Conservation (phyloP, 139 green algal species). For the Tetratostichococcus sp. region DNA sequence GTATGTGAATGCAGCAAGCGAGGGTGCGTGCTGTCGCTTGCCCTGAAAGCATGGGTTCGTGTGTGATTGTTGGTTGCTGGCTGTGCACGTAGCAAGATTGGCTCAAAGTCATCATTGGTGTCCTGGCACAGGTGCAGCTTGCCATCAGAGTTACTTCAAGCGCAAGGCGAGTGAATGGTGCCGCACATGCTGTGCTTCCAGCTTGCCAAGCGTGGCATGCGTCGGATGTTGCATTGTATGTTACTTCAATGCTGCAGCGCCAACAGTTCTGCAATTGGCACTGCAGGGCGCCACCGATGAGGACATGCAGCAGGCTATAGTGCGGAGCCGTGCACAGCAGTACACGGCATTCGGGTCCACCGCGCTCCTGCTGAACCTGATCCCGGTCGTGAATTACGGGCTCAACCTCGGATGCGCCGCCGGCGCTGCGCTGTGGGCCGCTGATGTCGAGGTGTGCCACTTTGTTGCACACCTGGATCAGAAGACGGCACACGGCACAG, state of each 20-base stretch:
- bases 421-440: constrained; percentile 21
- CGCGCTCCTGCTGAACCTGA: not conserved
- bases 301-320: not conserved
- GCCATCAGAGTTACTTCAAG: not conserved
- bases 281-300: not conserved
- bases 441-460: constrained; percentile 18
- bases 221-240: no score
- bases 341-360: constrained; percentile 13
- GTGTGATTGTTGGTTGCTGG: no score
- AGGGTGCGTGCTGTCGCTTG: no score
- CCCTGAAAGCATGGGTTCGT: no score
- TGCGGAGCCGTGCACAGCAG: not conserved
- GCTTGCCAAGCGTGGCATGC: no score
- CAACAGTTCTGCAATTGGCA: no score
- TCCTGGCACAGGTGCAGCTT: not conserved
- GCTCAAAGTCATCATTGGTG: not conserved
- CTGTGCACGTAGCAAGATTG: no score
- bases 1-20: no score
- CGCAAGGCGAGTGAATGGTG: not conserved
- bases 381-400: constrained; percentile 16
- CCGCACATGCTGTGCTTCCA: no score
- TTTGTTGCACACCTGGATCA: no score
- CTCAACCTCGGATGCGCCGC: constrained; percentile 13
- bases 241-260: no score
- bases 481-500: no score